phyloP scores from a whole-genome alignment of 371 early-diverging fungal genomes.

The Mycotypha africana region DNA sequence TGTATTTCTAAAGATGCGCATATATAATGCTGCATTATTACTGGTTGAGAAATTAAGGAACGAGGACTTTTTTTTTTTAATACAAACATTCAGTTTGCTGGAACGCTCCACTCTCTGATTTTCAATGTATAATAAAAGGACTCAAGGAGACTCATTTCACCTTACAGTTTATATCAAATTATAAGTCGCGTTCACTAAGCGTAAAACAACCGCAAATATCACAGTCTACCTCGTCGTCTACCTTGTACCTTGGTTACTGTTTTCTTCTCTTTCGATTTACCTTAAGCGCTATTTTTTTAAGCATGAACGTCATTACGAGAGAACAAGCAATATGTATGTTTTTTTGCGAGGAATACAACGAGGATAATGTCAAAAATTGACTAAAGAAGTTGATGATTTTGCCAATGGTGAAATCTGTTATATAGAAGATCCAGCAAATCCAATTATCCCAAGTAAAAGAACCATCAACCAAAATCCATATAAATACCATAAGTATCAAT shows the following conservation, averaged over 20 bases:
- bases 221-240: background rate
- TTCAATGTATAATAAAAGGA: too few species aligned
- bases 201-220: too few species aligned
- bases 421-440: constrained; percentile 11
- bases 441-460: constrained; percentile 3
- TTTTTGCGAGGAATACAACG: constrained; percentile 13
- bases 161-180: too few species aligned
- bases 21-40: too few species aligned
- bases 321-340: constrained; percentile 12
- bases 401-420: constrained; percentile 10
- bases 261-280: constrained; percentile 2
- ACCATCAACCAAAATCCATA: constrained; percentile 9
- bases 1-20: too few species aligned
- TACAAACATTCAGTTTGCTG: too few species aligned
- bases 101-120: too few species aligned
- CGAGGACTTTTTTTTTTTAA: too few species aligned
- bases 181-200: too few species aligned
- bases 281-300: background rate
- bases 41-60: too few species aligned
- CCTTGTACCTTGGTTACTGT: background rate
- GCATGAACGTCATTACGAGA: constrained; percentile 2
- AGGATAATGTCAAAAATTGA: constrained; percentile 9
- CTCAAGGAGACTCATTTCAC: too few species aligned
- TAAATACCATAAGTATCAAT: constrained; percentile 4
- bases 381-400: constrained; percentile 12